Conservation (phyloP, 2,329 filamentous ascomycete genomes). For the Trichoderma sp. region DNA sequence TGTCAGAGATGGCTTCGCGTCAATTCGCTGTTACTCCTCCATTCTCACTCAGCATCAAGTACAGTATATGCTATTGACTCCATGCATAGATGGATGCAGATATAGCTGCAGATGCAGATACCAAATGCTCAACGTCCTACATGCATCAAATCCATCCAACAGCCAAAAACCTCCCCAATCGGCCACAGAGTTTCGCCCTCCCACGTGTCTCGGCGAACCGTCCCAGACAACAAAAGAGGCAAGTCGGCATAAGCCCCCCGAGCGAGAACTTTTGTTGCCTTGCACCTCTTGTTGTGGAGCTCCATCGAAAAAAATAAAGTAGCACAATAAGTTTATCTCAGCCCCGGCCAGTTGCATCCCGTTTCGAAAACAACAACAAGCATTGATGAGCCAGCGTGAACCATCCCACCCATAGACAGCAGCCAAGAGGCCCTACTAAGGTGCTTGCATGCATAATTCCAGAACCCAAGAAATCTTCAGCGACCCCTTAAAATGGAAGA, state of each 20-base stretch:
- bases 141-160: neutral
- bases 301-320: neutral
- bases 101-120: neutral
- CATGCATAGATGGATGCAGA: neutral
- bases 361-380: neutral
- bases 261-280: conserved; percentile 4
- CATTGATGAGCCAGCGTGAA: neutral
- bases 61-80: neutral
- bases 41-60: neutral
- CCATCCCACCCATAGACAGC: neutral
- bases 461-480: neutral
- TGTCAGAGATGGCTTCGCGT: neutral
- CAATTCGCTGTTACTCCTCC: neutral
- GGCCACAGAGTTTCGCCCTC: neutral
- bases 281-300: neutral
- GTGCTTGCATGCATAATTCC: neutral
- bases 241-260: neutral
- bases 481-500: neutral
- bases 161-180: neutral
- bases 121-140: neutral
- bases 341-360: neutral
- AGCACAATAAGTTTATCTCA: neutral
- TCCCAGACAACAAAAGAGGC: neutral
- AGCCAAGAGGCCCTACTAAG: neutral
- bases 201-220: neutral